Conservation (phyloP, 371 early-diverging fungal species). For the Mortierella sp. region DNA sequence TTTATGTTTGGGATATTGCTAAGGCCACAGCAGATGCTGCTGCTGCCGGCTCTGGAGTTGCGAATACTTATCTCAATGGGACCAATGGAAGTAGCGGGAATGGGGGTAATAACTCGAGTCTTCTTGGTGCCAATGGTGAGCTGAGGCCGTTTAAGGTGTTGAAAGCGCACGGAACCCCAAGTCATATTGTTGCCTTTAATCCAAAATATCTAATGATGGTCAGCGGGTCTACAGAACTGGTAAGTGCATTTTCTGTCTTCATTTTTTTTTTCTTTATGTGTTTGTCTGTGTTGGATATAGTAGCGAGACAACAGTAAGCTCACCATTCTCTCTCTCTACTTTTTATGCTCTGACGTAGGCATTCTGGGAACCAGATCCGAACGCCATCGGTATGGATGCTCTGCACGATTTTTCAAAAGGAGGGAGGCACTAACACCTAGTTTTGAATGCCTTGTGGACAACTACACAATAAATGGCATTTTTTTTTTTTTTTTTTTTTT, state of each 20-base stretch:
- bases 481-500: no score
- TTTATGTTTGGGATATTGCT: constrained; percentile 75
- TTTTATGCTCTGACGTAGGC: constrained; percentile 31
- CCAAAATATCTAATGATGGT: constrained; percentile 78
- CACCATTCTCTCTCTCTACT: no score
- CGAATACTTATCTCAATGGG: constrained; percentile 4
- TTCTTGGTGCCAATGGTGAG: constrained; percentile 50
- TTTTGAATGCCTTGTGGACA: no score
- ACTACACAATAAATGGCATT: no score
- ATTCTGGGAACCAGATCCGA: constrained; percentile 55
- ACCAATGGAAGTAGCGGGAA: constrained; percentile 10
- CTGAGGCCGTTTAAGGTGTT: constrained; percentile 54
- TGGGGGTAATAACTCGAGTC: not conserved
- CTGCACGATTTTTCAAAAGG: constrained; percentile 47
- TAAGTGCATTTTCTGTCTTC: constrained; percentile 32
- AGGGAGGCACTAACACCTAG: constrained; percentile 13
- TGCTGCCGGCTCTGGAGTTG: not conserved
- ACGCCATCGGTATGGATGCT: constrained; percentile 37
- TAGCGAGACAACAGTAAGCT: no score
- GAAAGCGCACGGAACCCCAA: constrained; percentile 57
- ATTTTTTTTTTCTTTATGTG: not conserved
- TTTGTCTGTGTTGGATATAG: not conserved
- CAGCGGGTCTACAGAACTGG: constrained; percentile 62
- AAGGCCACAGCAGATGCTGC: constrained; percentile 50
- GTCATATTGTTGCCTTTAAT: constrained; percentile 73